phyloP scores from a whole-genome alignment of 371 early-diverging fungal species.

The Smittium mucronatum region DNA sequence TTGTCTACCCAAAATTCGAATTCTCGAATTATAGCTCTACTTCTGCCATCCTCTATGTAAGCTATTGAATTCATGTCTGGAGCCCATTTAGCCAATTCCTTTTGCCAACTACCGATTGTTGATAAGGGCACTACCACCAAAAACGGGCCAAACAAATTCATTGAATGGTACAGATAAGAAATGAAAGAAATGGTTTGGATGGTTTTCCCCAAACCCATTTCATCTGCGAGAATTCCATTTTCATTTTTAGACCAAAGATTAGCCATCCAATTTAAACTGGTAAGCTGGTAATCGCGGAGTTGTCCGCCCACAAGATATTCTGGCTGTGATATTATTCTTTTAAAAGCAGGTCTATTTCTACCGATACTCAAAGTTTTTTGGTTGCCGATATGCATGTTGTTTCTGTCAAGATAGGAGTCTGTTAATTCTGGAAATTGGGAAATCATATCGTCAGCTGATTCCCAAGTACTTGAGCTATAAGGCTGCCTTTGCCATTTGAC shows the following conservation, averaged over 20 bases:
- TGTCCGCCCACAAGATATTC: conserved; percentile 73
- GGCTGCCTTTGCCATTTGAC: conserved; percentile 84
- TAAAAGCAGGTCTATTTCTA: conserved; percentile 57
- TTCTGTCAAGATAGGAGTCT: conserved; percentile 71
- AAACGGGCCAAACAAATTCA: conserved; percentile 82
- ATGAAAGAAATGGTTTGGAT: conserved; percentile 96
- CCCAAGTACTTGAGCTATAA: conserved; percentile 88
- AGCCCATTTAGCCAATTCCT: conserved; percentile 88
- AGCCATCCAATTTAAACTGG: conserved; percentile 98
- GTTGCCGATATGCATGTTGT: conserved; percentile 54
- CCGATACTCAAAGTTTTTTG: conserved; percentile 39
- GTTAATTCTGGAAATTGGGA: conserved; percentile 58
- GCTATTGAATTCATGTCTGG: conserved; percentile 82
- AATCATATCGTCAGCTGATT: conserved; percentile 49
- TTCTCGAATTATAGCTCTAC: conserved; percentile 74
- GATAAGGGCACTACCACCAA: conserved; percentile 93
- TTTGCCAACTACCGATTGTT: conserved; percentile 86
- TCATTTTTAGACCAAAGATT: conserved; percentile 89
- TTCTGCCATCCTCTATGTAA: conserved; percentile 76
- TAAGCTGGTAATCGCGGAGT: conserved; percentile 93
- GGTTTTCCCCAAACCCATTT: conserved; percentile 98
- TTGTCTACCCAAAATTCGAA: conserved; percentile 62
- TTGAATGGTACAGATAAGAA: conserved; percentile 76
- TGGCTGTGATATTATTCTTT: conserved; percentile 63
- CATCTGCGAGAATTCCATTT: conserved; percentile 91